Conservation (phyloP, 768 basidiomycete species). For the Hygrophoropsis aurantiaca region DNA sequence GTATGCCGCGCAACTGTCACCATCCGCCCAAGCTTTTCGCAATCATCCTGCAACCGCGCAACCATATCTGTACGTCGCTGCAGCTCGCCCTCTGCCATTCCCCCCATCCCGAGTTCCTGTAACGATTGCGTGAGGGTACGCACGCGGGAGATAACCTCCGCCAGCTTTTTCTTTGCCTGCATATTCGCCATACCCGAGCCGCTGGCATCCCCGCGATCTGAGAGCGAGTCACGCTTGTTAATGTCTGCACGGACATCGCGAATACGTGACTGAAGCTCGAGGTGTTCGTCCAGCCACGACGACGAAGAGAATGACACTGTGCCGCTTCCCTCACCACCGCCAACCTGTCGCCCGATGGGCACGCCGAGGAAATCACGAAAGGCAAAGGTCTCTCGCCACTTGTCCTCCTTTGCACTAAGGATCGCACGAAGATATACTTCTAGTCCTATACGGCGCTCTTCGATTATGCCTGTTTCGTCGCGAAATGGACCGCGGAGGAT, state of each 20-base stretch:
- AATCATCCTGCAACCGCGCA: constrained; percentile 84
- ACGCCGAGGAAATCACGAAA: constrained; percentile 89
- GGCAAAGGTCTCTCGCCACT: constrained; percentile 76
- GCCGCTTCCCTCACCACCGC: constrained; percentile 19
- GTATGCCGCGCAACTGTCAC: constrained; percentile 70
- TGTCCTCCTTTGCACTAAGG: constrained; percentile 74
- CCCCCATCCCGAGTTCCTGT: constrained; percentile 59
- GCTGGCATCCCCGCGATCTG: constrained; percentile 68
- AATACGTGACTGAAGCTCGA: constrained; percentile 70
- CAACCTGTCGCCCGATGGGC: constrained; percentile 59
- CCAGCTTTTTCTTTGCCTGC: constrained; percentile 82
- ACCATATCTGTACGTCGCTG: constrained; percentile 89
- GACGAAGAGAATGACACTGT: constrained; percentile 64
- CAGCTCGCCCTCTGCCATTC: constrained; percentile 90
- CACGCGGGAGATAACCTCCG: constrained; percentile 73
- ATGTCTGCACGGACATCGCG: constrained; percentile 84
- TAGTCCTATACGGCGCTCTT: constrained; percentile 75
- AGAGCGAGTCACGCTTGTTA: constrained; percentile 84
- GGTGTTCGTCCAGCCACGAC: constrained; percentile 90
- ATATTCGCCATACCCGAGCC: constrained; percentile 80
- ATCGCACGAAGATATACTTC: constrained; percentile 88
- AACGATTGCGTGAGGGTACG: constrained; percentile 70
- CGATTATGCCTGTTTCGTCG: constrained; percentile 59
- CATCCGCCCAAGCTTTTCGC: constrained; percentile 84
- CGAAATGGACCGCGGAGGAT: constrained; percentile 55